Percentiles rank a stretch among this genome's conserved stretches.
Evolutionary conservation across 2,329 filamentous ascomycete species (phyloP).

Genomic region (Paecilomyces fulvus): DNA sequence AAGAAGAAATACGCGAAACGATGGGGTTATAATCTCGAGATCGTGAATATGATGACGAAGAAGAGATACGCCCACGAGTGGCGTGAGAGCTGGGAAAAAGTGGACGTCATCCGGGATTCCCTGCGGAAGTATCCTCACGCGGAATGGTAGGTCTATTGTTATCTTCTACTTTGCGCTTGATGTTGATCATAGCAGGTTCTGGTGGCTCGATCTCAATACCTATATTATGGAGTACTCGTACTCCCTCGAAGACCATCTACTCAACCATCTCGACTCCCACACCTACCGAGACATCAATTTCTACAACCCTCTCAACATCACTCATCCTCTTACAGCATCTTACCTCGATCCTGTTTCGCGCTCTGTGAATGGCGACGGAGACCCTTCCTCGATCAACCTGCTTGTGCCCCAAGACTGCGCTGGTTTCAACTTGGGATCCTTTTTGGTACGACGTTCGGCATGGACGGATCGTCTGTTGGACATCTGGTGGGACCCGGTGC

Average conservation of each 20-base stretch:
- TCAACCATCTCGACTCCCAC: conserved; percentile 64
- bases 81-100: conserved; percentile 99
- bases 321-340: conserved; percentile 64
- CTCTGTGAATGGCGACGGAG: conserved; percentile 68
- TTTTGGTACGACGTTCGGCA: conserved; percentile 75
- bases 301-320: conserved; percentile 91
- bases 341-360: conserved; percentile 69
- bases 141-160: conserved; percentile 64
- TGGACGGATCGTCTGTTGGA: conserved; percentile 92
- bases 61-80: conserved; percentile 98
- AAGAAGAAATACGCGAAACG: conserved; percentile 78
- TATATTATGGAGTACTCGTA: conserved; percentile 95
- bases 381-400: conserved; percentile 71
- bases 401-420: conserved; percentile 87
- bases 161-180: background rate
- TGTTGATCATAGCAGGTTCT: conserved; percentile 59
- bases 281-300: conserved; percentile 93
- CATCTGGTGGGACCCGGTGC: conserved; percentile 96
- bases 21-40: conserved; percentile 94
- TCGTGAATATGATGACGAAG: conserved; percentile 98
- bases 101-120: conserved; percentile 80
- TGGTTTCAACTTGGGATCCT: conserved; percentile 94
- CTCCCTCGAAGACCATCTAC: conserved; percentile 83
- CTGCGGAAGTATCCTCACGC: conserved; percentile 92
- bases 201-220: conserved; percentile 97